A percentile compares a stretch with the other conserved stretches of the same genome.
Conservation (phyloP, 306 rosid species). For the Citrullus mucosospermus region DNA sequence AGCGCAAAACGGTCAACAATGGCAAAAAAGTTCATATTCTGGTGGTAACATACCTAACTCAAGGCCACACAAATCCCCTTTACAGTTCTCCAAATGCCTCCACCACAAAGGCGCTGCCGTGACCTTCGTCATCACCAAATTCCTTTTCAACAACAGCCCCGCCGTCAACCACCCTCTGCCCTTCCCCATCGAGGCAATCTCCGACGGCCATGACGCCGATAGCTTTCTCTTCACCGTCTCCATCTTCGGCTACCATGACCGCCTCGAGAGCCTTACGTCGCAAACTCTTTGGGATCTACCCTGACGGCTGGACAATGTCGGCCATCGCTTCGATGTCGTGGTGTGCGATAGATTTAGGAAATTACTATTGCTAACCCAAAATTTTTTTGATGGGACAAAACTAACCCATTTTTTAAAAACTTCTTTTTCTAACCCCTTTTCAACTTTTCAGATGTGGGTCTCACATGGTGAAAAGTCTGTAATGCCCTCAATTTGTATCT, state of each 20-base stretch:
- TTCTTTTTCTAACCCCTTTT: no score
- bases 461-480: no score
- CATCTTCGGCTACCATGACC: background rate
- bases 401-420: no score
- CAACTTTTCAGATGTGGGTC: no score
- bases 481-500: no score
- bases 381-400: no score
- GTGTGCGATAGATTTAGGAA: background rate
- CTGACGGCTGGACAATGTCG: no score
- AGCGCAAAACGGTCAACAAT: background rate
- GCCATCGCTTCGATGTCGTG: background rate
- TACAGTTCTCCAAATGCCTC: conserved; percentile 21
- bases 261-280: background rate
- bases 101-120: conserved; percentile 12
- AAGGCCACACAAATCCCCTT: conserved; percentile 22
- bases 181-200: background rate
- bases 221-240: background rate
- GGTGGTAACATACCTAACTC: background rate
- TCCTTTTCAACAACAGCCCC: background rate
- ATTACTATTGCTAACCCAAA: no score
- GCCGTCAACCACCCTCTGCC: background rate
- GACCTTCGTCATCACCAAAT: conserved; percentile 8
- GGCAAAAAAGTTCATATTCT: background rate
- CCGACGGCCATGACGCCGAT: background rate
- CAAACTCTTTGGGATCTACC: background rate